Percentiles rank a stretch among this genome's conserved stretches.
phyloP scores from a whole-genome alignment of 257 asterid species.

The Solanum neorickii region DNA sequence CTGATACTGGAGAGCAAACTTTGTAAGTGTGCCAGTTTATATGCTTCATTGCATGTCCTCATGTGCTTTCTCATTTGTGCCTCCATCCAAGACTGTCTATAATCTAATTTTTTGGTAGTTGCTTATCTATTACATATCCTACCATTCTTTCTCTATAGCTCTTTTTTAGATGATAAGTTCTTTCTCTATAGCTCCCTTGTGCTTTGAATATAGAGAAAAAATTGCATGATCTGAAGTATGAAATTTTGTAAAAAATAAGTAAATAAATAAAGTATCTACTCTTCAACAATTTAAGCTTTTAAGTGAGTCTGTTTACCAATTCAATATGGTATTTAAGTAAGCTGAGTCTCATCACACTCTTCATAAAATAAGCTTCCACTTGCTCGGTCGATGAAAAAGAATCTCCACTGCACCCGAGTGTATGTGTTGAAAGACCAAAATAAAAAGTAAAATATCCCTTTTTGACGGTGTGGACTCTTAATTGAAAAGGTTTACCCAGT shows the following conservation, averaged over 20 bases:
- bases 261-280: background rate
- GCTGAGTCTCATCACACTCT: background rate
- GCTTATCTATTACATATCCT: background rate
- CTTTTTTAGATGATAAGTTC: background rate
- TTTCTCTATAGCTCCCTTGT: background rate
- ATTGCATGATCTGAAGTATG: background rate
- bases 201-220: background rate
- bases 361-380: background rate
- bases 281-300: background rate
- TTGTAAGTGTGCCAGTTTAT: slow-evolving; percentile 28
- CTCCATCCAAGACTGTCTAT: background rate
- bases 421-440: background rate
- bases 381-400: background rate
- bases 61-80: background rate
- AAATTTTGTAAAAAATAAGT: background rate
- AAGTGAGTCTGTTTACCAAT: background rate
- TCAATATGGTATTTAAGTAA: background rate
- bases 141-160: background rate
- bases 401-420: background rate
- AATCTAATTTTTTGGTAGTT: background rate
- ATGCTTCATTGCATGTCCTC: background rate
- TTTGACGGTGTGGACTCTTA: background rate
- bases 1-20: slow-evolving; percentile 20
- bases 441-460: background rate
- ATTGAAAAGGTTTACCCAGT: background rate